Evolutionary conservation across 345 rosid genomes (phyloP), one percentile per base, ranked within the genome.

Genomic region (Eucalyptus pumila): DNA sequence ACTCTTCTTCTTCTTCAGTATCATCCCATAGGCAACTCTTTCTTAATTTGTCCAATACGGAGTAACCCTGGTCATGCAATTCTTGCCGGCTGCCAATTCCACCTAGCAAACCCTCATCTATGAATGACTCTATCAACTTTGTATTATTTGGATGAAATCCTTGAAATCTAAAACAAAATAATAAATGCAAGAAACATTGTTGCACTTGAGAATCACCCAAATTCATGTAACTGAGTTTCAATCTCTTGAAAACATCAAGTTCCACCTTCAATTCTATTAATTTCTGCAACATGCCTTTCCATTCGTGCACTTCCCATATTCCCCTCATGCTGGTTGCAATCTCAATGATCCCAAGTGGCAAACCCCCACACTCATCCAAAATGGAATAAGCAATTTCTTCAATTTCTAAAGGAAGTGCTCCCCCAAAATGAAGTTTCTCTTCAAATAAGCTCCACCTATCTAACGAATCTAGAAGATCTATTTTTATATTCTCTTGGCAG

Each of bases 131-230:
- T 26, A 91, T 87, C 87, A 92, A 47, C 14, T 88, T 58, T 6
- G 1, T 4, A 14, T 15, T 0, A 15, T 3, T 0, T 27, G 0
- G 8, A 60, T 0, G 0, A 24, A 5, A 11, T 5, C 0, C 6
- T 54, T 0, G 5, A 1, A 21, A 21, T 54, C 1, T 0, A 4
- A 9, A 34, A 47, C 67, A 91, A 6, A 51, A 51, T 3, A 92
- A 90, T 69, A 89, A 91, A 80, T 76, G 87, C 21, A 91, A 51
- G 67, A 93, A 88, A 60, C 94, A 92, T 1, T 30, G 87, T 34
- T 91, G 90, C 27, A 91, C 15, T 12, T 85, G 51, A 65, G 87
- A 62, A 17, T 10, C 7, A 14, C 65, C 69, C 52, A 92, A 87
- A 9, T 60, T 76, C 2, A 11, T 47, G 50, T 89, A 93, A 58